phyloP scores from a whole-genome alignment of 2,329 filamentous ascomycete genomes.

The Talaromyces sp. region DNA sequence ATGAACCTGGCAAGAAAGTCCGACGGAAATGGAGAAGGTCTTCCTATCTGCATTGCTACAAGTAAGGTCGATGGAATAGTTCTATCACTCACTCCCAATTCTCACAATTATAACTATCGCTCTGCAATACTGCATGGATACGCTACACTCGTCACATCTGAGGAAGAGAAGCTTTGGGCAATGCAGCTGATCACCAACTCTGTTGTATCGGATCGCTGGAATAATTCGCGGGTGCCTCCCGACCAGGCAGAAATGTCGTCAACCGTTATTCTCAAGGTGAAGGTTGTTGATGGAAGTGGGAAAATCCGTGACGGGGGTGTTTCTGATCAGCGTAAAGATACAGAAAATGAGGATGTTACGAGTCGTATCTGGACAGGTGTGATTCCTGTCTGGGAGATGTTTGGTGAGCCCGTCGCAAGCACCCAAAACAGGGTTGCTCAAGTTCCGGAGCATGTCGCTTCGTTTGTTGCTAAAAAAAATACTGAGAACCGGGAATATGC shows the following conservation, averaged over 20 bases:
- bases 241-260: conserved; percentile 73
- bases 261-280: conserved; percentile 72
- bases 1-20: conserved; percentile 64
- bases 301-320: conserved; percentile 72
- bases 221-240: conserved; percentile 70
- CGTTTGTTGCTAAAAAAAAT: conserved; percentile 56
- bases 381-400: conserved; percentile 63
- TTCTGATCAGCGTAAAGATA: conserved; percentile 61
- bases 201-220: conserved; percentile 71
- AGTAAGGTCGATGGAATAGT: conserved; percentile 79
- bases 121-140: conserved; percentile 77
- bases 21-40: conserved; percentile 47
- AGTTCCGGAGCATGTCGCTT: conserved; percentile 65
- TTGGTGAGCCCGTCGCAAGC: conserved; percentile 66
- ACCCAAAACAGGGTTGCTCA: conserved; percentile 60
- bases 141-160: conserved; percentile 67
- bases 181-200: conserved; percentile 77
- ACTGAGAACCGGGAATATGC: conserved; percentile 34
- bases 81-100: conserved; percentile 76
- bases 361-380: conserved; percentile 62
- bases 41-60: conserved; percentile 73
- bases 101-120: conserved; percentile 85
- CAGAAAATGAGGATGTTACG: conserved; percentile 49
- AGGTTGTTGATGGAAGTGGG: conserved; percentile 70
- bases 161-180: conserved; percentile 73